Evolutionary conservation across 202 grass and related monocot species (phyloP), one percentile per base, ranked within the genome.

Genomic region (Elaeis oleifera): DNA sequence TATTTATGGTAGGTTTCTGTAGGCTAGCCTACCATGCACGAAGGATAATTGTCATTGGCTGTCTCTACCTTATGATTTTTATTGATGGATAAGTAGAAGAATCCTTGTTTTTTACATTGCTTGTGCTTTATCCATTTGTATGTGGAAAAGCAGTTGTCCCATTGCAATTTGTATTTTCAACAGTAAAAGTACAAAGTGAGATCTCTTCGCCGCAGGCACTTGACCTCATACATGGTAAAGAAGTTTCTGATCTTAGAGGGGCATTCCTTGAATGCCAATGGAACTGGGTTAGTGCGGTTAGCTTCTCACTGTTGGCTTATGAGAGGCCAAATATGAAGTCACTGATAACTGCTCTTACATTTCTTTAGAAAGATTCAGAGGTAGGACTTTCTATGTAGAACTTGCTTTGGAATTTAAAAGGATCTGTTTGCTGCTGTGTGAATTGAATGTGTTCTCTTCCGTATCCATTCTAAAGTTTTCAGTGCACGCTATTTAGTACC

Each of bases 291-390:
- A 49, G 64, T 67, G 17, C 64, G 25, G 28, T 19, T 67, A 29
- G 51, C 25, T 31, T 67, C 64, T 31, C 23, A 50, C 19, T 67
- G 64, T 19, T 53, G 54, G 22, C 64, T 53, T 49, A 49, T 27
- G 64, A 67, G 22, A 67, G 64, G 24, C 50, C 64, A 31, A 67
- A 54, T 67, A 16, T 67, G 50, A 67, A 67, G 22, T 54, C 24
- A 18, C 16, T 54, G 3, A 17, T 67, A 16, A 67, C 50, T 53
- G 50, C 50, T 67, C 51, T 54, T 16, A 25, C 6, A 29, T 54
- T 25, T 67, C 64, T 67, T 67, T 13, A 67, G 17, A 67, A 67
- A 50, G 64, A 67, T 32, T 5, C 64, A 54, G 50, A 31, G 20
- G 64, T 52, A 65, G 28, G 63, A 13, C 16, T 52, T 65, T n/a